A percentile compares a stretch with the other conserved stretches of the same genome.
These are phyloP conservation scores for Boletus rufocinnamomeus DNA, from an alignment of 768 basidiomycete genomes.

Conservation along the genomic window DNA sequence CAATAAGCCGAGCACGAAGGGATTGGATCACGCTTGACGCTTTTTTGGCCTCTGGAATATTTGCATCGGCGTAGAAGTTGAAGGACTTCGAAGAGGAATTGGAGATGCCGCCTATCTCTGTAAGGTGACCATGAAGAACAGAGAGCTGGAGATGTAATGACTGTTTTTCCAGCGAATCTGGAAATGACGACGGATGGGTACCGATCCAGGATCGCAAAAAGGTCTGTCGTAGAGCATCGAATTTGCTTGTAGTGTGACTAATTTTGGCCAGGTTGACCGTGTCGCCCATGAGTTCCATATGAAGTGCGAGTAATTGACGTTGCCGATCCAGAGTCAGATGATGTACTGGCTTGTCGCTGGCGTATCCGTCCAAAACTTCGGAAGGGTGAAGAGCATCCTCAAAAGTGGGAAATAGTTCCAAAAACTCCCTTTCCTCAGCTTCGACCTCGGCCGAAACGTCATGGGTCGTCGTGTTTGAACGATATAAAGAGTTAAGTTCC, in stretches of 20 bases:
- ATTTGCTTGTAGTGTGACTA: conserved; percentile 19
- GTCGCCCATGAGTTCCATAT: conserved; percentile 44
- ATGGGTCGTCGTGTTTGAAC: conserved; percentile 55
- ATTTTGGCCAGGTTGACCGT: not conserved
- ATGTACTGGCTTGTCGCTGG: conserved; percentile 24
- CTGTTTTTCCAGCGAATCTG: conserved; percentile 49
- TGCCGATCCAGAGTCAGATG: conserved; percentile 31
- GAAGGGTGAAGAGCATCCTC: conserved; percentile 52
- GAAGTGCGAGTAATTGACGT: conserved; percentile 47
- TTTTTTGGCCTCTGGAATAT: conserved; percentile 69
- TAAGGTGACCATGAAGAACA: conserved; percentile 46
- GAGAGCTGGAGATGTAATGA: conserved; percentile 55
- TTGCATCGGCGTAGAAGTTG: conserved; percentile 84
- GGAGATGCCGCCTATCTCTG: conserved; percentile 32
- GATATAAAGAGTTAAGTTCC: conserved; percentile 76
- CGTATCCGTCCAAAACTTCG: not conserved
- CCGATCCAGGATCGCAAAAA: conserved; percentile 38
- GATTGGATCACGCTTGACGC: conserved; percentile 51
- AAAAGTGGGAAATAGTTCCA: conserved; percentile 82
- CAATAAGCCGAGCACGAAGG: conserved; percentile 54
- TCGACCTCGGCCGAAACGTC: conserved; percentile 66
- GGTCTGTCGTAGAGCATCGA: conserved; percentile 37
- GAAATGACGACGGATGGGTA: conserved; percentile 33
- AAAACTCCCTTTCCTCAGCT: conserved; percentile 81
- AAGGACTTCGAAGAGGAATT: conserved; percentile 35